Base-by-base conservation (phyloP, 2,329 filamentous ascomycete genomes). In the Claviceps sp. region DNA sequence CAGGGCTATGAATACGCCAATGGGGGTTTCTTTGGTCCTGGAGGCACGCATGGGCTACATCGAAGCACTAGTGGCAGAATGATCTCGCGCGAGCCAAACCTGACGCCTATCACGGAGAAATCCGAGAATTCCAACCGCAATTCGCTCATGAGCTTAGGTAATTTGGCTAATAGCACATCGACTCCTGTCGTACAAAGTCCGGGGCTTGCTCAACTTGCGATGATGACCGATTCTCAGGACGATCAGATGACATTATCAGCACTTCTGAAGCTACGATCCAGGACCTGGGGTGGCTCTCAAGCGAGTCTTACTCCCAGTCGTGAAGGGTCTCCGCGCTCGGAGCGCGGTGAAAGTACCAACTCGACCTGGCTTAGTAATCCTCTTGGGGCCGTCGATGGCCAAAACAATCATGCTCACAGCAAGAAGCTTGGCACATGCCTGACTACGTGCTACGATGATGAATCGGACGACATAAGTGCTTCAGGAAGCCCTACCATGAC, bases 51-150 rank as follows among this genome's bases (percentile, higher is more conserved):
- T 14, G 60, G 62, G n/a, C 68, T 84, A 16, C 77, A 82, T 53
- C 80, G 88, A 38, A 84, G 76, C 56, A 81, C 81, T 51, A 93
- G 86, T 57, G 89, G 87, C 20, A 81, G 83, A 14, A 75, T 83
- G 50, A 80, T 84, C 34, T 86, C 86, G 20, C 81, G 85, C 42
- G 91, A 96, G 64, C 91, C 93, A 1, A 96, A 93, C 60, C 72
- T 98, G 47, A 97, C 93, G 1, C 93, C 93, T 5, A 97, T 98
- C 60, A 97, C 91, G 0, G 93, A 97, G 65, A 81, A 90, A 13
- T 95, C 88, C 54, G 93, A 98, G 67, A 96, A 95, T 72, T 95
- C 88, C 43, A 95, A 94, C 54, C 82, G 93, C 45, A 97, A 96
- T 64, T 94, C 87, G 1, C 80, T 95, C 54, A 86, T 94, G 71